Base-by-base conservation (phyloP, 2,329 filamentous ascomycete species). In the Calonectria fujianensis region DNA sequence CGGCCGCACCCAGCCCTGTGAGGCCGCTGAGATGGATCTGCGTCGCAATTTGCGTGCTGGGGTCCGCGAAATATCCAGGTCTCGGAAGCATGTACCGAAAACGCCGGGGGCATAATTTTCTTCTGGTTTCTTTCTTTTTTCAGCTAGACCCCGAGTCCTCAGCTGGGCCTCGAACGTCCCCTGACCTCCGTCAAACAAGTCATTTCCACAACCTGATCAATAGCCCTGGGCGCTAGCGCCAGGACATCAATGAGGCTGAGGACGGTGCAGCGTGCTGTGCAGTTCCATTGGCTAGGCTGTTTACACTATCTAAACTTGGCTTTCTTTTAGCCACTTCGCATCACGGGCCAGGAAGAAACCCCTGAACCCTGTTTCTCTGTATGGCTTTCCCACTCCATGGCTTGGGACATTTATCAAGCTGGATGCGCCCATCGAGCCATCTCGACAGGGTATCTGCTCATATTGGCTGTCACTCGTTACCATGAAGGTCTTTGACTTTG, bases 171-270 rank as follows among this genome's bases (percentile, higher is more conserved):
- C 20, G 18, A 35, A 32, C 20, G 52, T 18, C 31, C 11, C 1
- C 18, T 4, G 31, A 5, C 32, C 52, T 59, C n/a, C 24, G 31
- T n/a, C 20, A 37, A 35, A 59, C 52, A 35, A 59, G 52, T 59
- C 52, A 59, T 59, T 59, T 59, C 52, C 52, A 59, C 52, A 59
- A 7, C 20, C 11, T 59, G 9, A n/a, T n/a, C 31, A 57, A 29
- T 9, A 35, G 31, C 52, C 35, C 31, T 11, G 3, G 52, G 52
- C 52, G 27, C 31, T 59, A 59, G 31, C 52, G 52, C 52, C 6
- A 59, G 20, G 13, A 59, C 11, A 59, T 3, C 31, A 37, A 32
- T 20, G n/a, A 32, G 31, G 52, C 52, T 59, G 52, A 59, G n/a
- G 10, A 4, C 11, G 31, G 31, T 37, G 52, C 5, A 16, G 9